phyloP scores from a whole-genome alignment of 352 stramenopile genomes.

The Phytophthora syringae region DNA sequence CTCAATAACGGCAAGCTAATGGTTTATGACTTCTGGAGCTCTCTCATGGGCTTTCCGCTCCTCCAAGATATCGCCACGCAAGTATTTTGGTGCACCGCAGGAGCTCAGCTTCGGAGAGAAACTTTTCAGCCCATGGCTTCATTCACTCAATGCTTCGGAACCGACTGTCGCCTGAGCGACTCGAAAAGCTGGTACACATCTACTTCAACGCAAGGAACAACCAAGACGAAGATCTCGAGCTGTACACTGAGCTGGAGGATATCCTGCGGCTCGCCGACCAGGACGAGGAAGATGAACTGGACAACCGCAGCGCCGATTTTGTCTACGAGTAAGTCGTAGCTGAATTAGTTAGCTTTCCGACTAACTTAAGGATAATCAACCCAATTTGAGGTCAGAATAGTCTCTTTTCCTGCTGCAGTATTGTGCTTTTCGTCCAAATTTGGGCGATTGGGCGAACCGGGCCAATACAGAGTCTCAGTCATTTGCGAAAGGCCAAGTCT shows the following conservation, averaged over 20 bases:
- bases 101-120: constrained; percentile 1
- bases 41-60: neutral
- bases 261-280: neutral
- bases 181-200: constrained; percentile 4
- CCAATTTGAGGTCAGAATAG: constrained; percentile 3
- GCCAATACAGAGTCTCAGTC: no score
- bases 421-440: no score
- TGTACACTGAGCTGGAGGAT: constrained; percentile 4
- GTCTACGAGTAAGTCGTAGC: neutral
- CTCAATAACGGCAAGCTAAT: neutral
- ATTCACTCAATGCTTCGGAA: constrained; percentile 10
- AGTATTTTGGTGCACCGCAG: neutral
- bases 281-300: neutral
- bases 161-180: neutral
- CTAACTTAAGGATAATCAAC: neutral
- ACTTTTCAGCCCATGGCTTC: constrained; percentile 4
- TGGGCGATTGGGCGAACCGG: no score
- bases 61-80: constrained; percentile 3
- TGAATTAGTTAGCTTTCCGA: no score
- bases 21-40: neutral
- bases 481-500: no score
- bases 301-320: constrained; percentile 1
- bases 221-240: constrained; percentile 5
- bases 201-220: constrained; percentile 7
- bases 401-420: constrained; percentile 2